Evolutionary conservation across 1,284 basidiomycete genomes (phyloP), one percentile per base, ranked within the genome.

Genomic region (Tylopilus sp.): DNA sequence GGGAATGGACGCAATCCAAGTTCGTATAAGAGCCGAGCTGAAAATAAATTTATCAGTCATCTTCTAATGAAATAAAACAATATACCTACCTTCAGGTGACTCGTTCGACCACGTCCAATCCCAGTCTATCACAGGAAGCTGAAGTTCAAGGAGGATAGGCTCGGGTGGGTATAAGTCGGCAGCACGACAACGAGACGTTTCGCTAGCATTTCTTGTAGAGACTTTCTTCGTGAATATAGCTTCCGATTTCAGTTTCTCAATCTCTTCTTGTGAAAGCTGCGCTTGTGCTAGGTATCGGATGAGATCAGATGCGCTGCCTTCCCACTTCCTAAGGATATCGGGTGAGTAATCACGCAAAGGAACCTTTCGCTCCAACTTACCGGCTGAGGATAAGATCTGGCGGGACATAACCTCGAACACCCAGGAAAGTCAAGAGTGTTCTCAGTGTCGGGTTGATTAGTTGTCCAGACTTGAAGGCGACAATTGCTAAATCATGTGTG

Each of bases 321-420:
- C 89, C 44, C 91, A 4, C 90, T 92, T 89, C 70, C 93, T 94
- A 38, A n/a, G 5, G 7, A 16, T 33, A 18, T 24, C 24, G 12
- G 36, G 18, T 24, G 5, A 19, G 24, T 15, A 15, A 7, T 4
- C n/a, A 10, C 13, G 12, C 33, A 22, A 57, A 3, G 15, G 26
- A 41, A 56, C 13, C 9, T 4, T 41, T 18, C 39, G 18, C 18
- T 10, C 24, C 8, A 19, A 12, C 66, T 62, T 64, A 92, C 90
- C 91, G 82, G 60, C 89, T 86, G 73, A 95, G 95, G 12, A 95
- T 86, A 6, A 95, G 81, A 74, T 96, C 92, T 1, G 96, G 82
- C 60, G 96, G 94, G 22, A 98, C 94, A 70, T 97, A 95, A 70
- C 91, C 92, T 24, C 95, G 87, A 19, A 98, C 94, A 13, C 95